A percentile compares a stretch with the other conserved stretches of the same genome.
These are phyloP conservation scores for Gossypium davidsonii DNA, from an alignment of 441 rosid genomes.

Conservation along the genomic window DNA sequence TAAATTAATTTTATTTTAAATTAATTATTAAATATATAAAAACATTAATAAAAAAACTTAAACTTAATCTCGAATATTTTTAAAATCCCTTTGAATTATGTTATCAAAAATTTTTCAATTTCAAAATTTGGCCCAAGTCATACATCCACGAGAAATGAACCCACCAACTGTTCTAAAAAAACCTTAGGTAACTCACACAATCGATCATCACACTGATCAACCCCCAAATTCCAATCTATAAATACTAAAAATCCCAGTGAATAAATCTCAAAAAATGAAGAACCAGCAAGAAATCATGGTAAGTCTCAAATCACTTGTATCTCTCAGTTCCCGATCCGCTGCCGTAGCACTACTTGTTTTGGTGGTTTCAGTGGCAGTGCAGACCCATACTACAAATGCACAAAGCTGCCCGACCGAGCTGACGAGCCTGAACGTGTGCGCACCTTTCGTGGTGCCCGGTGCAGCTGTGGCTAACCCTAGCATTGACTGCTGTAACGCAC, in stretches of 20 bases:
- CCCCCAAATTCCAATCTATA: background rate
- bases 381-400: constrained; percentile 16
- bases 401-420: constrained; percentile 39
- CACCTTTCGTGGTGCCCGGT: constrained; percentile 51
- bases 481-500: constrained; percentile 36
- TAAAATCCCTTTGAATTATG: too few species aligned
- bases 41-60: too few species aligned
- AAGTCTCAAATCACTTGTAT: background rate
- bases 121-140: background rate
- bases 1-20: too few species aligned
- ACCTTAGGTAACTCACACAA: constrained; percentile 1
- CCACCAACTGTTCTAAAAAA: background rate
- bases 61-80: too few species aligned
- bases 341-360: constrained; percentile 11
- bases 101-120: too few species aligned
- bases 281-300: background rate
- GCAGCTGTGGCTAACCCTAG: constrained; percentile 18
- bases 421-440: constrained; percentile 38
- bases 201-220: background rate
- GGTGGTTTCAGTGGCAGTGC: constrained; percentile 14
- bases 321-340: constrained; percentile 2
- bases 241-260: background rate
- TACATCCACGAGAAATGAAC: background rate
- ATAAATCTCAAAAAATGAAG: background rate
- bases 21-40: too few species aligned